phyloP scores from a whole-genome alignment of 768 basidiomycete genomes.

The Boletus subparvulus region DNA sequence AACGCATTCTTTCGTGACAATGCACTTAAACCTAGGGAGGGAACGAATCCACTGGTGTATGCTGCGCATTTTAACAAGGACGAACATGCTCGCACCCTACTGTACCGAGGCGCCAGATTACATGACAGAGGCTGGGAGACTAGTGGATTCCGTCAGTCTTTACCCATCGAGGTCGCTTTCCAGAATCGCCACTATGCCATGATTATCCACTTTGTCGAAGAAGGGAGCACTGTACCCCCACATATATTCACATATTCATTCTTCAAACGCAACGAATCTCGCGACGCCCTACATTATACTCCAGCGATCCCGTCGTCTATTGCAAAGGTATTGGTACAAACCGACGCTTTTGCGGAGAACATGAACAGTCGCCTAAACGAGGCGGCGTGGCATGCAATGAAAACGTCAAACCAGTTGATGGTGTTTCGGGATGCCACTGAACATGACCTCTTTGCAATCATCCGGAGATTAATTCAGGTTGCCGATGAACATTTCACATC shows the following conservation, averaged over 20 bases:
- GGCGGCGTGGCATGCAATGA: too few relatives aligned
- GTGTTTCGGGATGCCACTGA: not conserved
- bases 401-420: not conserved
- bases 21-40: not conserved
- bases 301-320: not conserved
- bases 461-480: not conserved
- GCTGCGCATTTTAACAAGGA: slow-evolving; percentile 1
- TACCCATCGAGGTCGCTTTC: not conserved
- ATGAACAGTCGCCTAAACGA: not conserved
- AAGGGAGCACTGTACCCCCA: not conserved
- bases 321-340: not conserved
- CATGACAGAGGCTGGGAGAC: not conserved
- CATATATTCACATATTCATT: not conserved
- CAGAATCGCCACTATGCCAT: not conserved
- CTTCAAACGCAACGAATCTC: not conserved
- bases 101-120: not conserved
- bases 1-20: not conserved
- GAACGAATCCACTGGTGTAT: slow-evolving; percentile 4
- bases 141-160: not conserved
- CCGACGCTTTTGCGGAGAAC: not conserved
- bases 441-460: not conserved
- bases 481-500: not conserved
- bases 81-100: not conserved
- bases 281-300: too few relatives aligned
- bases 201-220: not conserved